Conservation (phyloP, 139 green algal species). For the Auxenochlorella pyrenoidosa region DNA sequence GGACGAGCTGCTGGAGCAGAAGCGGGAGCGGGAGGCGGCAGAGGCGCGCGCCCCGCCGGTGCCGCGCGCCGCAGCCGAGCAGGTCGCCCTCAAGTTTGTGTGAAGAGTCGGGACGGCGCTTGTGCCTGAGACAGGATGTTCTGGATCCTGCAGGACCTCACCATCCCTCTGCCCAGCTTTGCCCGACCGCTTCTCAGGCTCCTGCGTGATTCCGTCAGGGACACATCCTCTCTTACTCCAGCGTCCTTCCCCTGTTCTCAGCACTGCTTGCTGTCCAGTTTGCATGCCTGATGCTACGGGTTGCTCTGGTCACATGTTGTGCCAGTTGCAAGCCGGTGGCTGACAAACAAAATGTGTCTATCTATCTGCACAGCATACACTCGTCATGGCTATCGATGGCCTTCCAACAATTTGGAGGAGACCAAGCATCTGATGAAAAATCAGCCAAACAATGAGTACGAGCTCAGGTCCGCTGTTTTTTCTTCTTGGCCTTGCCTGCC, state of each 20-base stretch:
- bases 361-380: neutral
- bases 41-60: neutral
- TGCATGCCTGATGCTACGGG: too few relatives aligned
- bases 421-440: neutral
- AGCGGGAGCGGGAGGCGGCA: neutral
- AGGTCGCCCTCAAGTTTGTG: slow-evolving; percentile 35
- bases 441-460: neutral
- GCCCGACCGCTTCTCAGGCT: too few relatives aligned
- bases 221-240: neutral
- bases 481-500: neutral
- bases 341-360: neutral
- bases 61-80: slow-evolving; percentile 6
- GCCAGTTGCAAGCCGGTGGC: too few relatives aligned
- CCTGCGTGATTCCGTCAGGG: too few relatives aligned
- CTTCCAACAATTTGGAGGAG: too few relatives aligned
- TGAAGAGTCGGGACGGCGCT: neutral
- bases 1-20: slow-evolving; percentile 30
- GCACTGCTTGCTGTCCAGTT: too few relatives aligned
- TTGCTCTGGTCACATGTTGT: too few relatives aligned
- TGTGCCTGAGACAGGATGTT: neutral
- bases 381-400: neutral
- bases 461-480: neutral
- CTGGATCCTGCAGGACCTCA: too few relatives aligned
- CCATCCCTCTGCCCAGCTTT: too few relatives aligned
- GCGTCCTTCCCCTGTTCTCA: too few relatives aligned